Evolutionary conservation across 306 rosid genomes (phyloP).

Genomic region (Trifolium dubium): DNA sequence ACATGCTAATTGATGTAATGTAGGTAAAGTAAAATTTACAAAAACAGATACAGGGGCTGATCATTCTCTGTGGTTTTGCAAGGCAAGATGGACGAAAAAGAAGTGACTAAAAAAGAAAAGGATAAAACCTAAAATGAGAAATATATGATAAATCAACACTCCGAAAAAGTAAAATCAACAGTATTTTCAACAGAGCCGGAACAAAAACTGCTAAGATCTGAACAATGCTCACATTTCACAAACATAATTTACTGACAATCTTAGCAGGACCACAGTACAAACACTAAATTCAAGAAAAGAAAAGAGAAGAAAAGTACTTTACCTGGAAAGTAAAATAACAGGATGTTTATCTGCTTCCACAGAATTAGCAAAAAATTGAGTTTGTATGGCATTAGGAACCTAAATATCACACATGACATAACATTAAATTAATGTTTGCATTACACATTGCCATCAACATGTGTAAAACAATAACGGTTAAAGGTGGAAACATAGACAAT

Average conservation of each 20-base stretch:
- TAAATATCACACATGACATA: constrained; percentile 45
- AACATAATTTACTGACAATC: constrained; percentile 6
- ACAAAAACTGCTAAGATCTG: constrained; percentile 12
- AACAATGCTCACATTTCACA: constrained; percentile 7
- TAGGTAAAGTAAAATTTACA: background rate
- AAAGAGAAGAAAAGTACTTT: constrained; percentile 37
- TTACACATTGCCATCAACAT: constrained; percentile 19
- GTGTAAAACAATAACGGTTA: constrained; percentile 15
- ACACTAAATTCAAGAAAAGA: constrained; percentile 10
- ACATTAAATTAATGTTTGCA: constrained; percentile 43
- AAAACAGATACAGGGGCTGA: constrained; percentile 4
- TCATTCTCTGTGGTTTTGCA: constrained; percentile 13
- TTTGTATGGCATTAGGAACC: constrained; percentile 82
- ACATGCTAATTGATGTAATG: background rate
- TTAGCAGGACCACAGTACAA: constrained; percentile 26
- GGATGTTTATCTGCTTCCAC: constrained; percentile 83
- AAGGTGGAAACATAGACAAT: constrained; percentile 18
- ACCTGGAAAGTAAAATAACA: constrained; percentile 82
- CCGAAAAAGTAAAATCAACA: constrained; percentile 1
- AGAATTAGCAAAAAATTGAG: constrained; percentile 60
- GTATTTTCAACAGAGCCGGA: background rate
- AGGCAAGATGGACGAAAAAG: background rate
- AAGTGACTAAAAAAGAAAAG: background rate
- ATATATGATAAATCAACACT: constrained; percentile 2
- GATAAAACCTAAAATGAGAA: constrained; percentile 16